Evolutionary conservation across 345 rosid genomes (phyloP).

Genomic region (Leavenworthia alabamica): DNA sequence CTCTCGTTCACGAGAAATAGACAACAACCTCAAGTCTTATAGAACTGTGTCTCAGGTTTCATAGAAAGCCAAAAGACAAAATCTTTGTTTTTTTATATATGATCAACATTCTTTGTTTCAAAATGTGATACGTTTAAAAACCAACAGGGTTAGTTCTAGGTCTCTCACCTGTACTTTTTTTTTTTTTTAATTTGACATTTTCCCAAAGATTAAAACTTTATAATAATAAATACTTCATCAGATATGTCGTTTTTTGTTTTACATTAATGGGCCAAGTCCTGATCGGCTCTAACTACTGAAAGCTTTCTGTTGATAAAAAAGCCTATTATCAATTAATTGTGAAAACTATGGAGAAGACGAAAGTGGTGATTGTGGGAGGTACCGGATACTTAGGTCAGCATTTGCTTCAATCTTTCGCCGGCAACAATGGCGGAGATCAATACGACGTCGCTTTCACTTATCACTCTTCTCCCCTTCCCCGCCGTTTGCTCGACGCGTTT

Average conservation of each 20-base stretch:
- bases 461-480: constrained; percentile 51
- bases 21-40: not conserved
- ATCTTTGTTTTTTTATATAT: not conserved
- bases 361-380: too few species aligned
- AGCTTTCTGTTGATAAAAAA: too few species aligned
- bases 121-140: too few species aligned
- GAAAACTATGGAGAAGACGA: too few species aligned
- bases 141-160: constrained; percentile 24
- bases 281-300: too few species aligned
- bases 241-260: too few species aligned
- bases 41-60: constrained; percentile 17
- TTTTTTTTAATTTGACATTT: too few species aligned
- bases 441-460: constrained; percentile 58
- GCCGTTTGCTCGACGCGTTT: constrained; percentile 42
- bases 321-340: too few species aligned
- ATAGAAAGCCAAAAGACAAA: constrained; percentile 8
- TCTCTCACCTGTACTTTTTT: constrained; percentile 11
- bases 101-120: constrained; percentile 13
- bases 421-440: constrained; percentile 24
- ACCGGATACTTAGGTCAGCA: constrained; percentile 97
- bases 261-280: too few species aligned
- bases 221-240: too few species aligned
- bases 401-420: constrained; percentile 47
- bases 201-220: too few species aligned
- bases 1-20: constrained; percentile 90